Evolutionary conservation across 495 filamentous ascomycete genomes (phyloP).

Genomic region (Patellaria atrata): DNA sequence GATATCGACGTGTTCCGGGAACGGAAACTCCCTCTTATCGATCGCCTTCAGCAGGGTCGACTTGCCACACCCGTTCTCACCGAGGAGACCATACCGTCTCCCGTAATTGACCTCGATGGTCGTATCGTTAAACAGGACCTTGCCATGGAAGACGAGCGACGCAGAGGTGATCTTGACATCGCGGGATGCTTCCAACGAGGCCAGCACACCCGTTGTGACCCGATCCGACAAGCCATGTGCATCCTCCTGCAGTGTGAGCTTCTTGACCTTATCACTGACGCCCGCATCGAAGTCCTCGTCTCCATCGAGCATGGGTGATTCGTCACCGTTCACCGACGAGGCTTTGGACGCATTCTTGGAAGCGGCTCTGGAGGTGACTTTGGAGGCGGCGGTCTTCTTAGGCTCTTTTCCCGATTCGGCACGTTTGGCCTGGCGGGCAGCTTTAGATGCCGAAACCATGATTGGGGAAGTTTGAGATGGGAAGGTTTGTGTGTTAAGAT

Average conservation of each 20-base stretch:
- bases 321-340: slow-evolving; percentile 55
- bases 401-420: slow-evolving; percentile 46
- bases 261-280: slow-evolving; percentile 69
- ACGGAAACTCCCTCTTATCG: slow-evolving; percentile 80
- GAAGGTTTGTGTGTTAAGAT: too few relatives aligned
- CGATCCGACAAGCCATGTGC: slow-evolving; percentile 92
- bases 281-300: slow-evolving; percentile 48
- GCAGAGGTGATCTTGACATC: slow-evolving; percentile 94
- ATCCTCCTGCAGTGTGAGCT: slow-evolving; percentile 77
- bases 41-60: slow-evolving; percentile 94
- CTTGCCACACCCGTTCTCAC: slow-evolving; percentile 99
- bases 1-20: slow-evolving; percentile 95
- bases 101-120: slow-evolving; percentile 87
- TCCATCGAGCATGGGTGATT: slow-evolving; percentile 43
- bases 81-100: slow-evolving; percentile 84
- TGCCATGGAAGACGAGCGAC: slow-evolving; percentile 93
- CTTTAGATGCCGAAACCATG: slow-evolving; percentile 94
- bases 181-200: slow-evolving; percentile 66
- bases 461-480: slow-evolving; percentile 18
- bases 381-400: slow-evolving; percentile 40
- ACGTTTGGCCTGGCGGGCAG: slow-evolving; percentile 91
- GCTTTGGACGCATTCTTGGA: slow-evolving; percentile 52
- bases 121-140: slow-evolving; percentile 84
- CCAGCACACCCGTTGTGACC: slow-evolving; percentile 93
- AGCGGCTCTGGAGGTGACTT: slow-evolving; percentile 47